Evolutionary conservation across 139 green algal species (phyloP).

Genomic region (Edaphochlamys debaryana): DNA sequence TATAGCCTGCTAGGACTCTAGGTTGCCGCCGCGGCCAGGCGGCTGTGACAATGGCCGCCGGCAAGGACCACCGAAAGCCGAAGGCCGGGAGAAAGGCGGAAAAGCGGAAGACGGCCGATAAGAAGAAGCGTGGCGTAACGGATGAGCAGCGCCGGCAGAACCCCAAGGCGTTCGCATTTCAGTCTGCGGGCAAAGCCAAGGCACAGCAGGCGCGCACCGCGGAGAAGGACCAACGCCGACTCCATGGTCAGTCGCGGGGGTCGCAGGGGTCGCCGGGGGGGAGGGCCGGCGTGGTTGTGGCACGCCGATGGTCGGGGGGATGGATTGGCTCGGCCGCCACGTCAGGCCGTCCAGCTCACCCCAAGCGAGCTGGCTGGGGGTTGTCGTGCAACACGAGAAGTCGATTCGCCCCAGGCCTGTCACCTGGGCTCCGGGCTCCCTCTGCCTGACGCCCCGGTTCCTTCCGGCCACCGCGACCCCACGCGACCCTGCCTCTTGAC

Average conservation of each 20-base stretch:
- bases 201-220: slow-evolving; percentile 70
- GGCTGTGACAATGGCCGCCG: not conserved
- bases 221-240: slow-evolving; percentile 91
- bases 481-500: not conserved
- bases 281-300: not conserved
- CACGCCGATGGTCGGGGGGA: too few relatives aligned
- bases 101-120: slow-evolving; percentile 71
- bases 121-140: slow-evolving; percentile 67
- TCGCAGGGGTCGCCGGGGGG: not conserved
- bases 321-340: too few relatives aligned
- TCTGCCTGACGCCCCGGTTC: too few relatives aligned
- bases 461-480: too few relatives aligned
- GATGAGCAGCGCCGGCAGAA: slow-evolving; percentile 66
- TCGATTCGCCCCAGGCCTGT: too few relatives aligned
- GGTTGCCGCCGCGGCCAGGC: too few relatives aligned
- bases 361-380: too few relatives aligned
- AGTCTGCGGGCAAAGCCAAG: slow-evolving; percentile 75
- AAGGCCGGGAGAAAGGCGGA: slow-evolving; percentile 80
- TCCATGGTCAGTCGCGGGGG: slow-evolving; percentile 81
- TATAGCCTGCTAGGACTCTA: too few relatives aligned
- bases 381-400: too few relatives aligned
- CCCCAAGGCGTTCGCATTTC: slow-evolving; percentile 82
- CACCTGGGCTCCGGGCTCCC: too few relatives aligned
- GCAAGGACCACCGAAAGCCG: slow-evolving; percentile 71
- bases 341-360: too few relatives aligned